Percentiles rank a stretch among this genome's conserved stretches.
These are phyloP conservation scores for Bolboschoenoplectus hybrid DNA, from an alignment of 202 grass and related monocot species.

Conservation along the genomic window DNA sequence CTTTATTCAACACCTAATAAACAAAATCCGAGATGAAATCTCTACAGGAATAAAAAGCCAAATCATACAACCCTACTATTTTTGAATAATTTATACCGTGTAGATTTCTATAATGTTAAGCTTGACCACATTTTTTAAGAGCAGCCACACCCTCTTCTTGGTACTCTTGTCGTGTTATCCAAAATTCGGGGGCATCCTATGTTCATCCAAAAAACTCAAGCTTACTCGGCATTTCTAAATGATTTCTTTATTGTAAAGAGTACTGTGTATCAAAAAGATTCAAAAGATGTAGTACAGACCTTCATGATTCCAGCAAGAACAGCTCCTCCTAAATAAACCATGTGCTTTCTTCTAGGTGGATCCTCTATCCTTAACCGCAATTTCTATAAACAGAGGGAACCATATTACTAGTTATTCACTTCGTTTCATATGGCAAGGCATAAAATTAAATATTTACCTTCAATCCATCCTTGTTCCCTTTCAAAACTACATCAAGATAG, in stretches of 20 bases:
- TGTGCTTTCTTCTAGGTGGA: constrained; percentile 94
- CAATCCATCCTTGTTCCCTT: constrained; percentile 92
- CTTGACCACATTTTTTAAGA: constrained; percentile 84
- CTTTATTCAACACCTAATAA: background rate
- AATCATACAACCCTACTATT: background rate
- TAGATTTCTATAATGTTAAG: constrained; percentile 37
- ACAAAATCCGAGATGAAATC: background rate
- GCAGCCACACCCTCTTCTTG: constrained; percentile 80
- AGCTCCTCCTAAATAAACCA: constrained; percentile 92
- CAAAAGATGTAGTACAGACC: constrained; percentile 42
- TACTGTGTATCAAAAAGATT: background rate
- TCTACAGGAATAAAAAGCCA: background rate
- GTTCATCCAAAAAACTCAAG: constrained; percentile 10
- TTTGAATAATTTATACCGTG: background rate
- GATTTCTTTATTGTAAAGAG: constrained; percentile 1
- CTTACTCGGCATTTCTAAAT: background rate
- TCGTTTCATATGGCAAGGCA: background rate
- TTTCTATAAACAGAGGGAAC: constrained; percentile 58
- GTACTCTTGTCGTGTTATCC: constrained; percentile 90
- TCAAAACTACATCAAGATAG: constrained; percentile 87
- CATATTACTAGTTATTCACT: constrained; percentile 12
- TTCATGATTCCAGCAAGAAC: constrained; percentile 99
- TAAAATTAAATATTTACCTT: constrained; percentile 53
- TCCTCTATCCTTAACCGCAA: constrained; percentile 87
- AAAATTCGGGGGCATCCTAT: constrained; percentile 95